Base-by-base conservation (phyloP, 192 early-diverging fungal species). In the Dissophora ornata region DNA sequence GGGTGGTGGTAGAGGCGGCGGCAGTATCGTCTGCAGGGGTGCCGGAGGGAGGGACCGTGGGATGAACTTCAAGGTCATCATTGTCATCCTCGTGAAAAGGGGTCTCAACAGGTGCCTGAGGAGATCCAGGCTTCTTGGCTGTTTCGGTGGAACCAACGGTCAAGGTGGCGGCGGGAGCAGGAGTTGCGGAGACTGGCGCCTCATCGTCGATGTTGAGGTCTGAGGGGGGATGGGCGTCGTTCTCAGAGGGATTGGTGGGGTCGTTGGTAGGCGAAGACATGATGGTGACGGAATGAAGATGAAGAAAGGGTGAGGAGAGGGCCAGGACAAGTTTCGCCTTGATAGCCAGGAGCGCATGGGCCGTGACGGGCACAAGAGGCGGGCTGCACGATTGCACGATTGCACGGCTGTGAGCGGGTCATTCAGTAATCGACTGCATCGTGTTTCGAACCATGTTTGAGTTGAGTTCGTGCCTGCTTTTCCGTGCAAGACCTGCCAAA, bases 211-310 rank as follows among this genome's bases (percentile, higher is more conserved):
- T 44, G 21, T 56, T 63, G 29, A 68, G 46, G 69, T 71, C 69
- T 0, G 61, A 63, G 51, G 57, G 50, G 4, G 69, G 50, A 26
- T 19, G 47, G 7, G 19, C 57, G n/a, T 57, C 56, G n/a, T 29
- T 34, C 21, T 45, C 54, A 25, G 45, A 29, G 2, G 58, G 44
- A 6, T 57, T 73, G 16, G 25, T 46, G 33, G 63, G 57, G 26
- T 65, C 66, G 33, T 50, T 24, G 21, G 62, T 21, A 26, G 63
- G 50, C 30, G 36, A 38, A 9, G 71, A 66, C 71, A 75, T 75
- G 46, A 75, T 67, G 42, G 29, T 52, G 32, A 10, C 30, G 33
- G 42, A 33, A 32, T 12, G 32, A 13, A 46, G 42, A 45, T 47
- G 22, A 19, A n/a, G 28, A 66, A n/a, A n/a, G 22, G 18, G 32